These are phyloP conservation scores for Iris macrosiphon DNA, from an alignment of 106 monocot genomes.

Conservation along the genomic window DNA sequence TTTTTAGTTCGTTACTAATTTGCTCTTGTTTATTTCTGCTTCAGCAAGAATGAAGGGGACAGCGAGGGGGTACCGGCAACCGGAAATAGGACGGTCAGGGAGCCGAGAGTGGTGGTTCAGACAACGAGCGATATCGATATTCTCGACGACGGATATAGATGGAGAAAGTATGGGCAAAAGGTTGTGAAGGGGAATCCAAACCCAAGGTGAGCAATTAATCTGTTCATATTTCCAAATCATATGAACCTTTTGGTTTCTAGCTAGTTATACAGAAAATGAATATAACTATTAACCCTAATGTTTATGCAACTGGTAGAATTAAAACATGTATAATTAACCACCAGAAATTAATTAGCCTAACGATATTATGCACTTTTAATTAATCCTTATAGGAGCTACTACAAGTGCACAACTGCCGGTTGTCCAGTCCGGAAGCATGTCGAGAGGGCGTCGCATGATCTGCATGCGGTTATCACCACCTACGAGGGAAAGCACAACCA, in stretches of 20 bases:
- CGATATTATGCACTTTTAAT: too few species aligned
- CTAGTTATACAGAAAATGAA: too few species aligned
- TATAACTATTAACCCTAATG: too few species aligned
- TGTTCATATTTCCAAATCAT: too few species aligned
- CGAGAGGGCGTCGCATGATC: slow-evolving; percentile 54
- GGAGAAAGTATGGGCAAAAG: slow-evolving; percentile 62
- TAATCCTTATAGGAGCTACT: slow-evolving; percentile 84
- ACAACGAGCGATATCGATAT: slow-evolving; percentile 50
- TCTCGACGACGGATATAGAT: slow-evolving; percentile 45
- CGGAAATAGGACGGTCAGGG: slow-evolving; percentile 27
- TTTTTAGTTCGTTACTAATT: background rate
- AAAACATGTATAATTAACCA: too few species aligned
- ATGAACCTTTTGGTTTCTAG: too few species aligned
- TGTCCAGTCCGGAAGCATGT: slow-evolving; percentile 64
- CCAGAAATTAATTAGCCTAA: too few species aligned
- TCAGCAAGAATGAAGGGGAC: slow-evolving; percentile 34
- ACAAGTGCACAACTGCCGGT: slow-evolving; percentile 50
- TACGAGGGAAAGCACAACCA: slow-evolving; percentile 81
- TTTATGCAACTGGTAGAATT: too few species aligned
- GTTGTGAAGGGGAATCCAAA: slow-evolving; percentile 62
- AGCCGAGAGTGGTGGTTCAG: slow-evolving; percentile 47
- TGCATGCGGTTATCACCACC: slow-evolving; percentile 50
- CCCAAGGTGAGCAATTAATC: slow-evolving; percentile 42
- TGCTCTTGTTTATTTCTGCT: background rate
- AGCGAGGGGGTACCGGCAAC: slow-evolving; percentile 18